Conservation (phyloP, 208 protist genomes). For the Leishmania tarentolae region DNA sequence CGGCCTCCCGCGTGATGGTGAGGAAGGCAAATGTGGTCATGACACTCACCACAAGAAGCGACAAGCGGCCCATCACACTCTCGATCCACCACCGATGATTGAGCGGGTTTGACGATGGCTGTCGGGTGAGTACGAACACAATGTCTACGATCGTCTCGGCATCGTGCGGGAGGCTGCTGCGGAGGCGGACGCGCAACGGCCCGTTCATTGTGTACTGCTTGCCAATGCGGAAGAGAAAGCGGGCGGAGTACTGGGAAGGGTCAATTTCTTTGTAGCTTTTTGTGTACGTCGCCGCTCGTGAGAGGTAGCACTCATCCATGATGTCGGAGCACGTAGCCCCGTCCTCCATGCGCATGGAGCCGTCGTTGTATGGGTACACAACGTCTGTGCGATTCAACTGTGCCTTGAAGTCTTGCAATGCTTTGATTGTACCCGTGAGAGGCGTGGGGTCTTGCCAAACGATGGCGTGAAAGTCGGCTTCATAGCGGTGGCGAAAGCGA, state of each 20-base stretch:
- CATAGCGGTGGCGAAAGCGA: slow-evolving; percentile 30
- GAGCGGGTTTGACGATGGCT: slow-evolving; percentile 18
- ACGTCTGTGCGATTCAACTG: slow-evolving; percentile 23
- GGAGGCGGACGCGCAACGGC: slow-evolving; percentile 19
- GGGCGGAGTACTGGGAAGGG: slow-evolving; percentile 18
- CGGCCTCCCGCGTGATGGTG: slow-evolving; percentile 13
- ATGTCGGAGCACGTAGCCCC: slow-evolving; percentile 28
- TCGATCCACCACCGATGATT: slow-evolving; percentile 34
- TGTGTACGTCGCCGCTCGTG: slow-evolving; percentile 25
- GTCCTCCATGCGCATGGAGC: slow-evolving; percentile 29
- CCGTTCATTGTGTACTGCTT: slow-evolving; percentile 28
- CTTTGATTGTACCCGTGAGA: slow-evolving; percentile 10
- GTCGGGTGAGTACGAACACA: slow-evolving; percentile 24
- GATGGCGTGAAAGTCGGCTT: slow-evolving; percentile 19
- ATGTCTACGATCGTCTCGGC: slow-evolving; percentile 24
- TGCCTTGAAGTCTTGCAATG: slow-evolving; percentile 21
- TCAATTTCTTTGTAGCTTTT: slow-evolving; percentile 33
- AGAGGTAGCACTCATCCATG: slow-evolving; percentile 34
- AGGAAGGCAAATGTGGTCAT: slow-evolving; percentile 22
- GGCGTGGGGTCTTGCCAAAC: slow-evolving; percentile 32
- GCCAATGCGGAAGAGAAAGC: slow-evolving; percentile 29
- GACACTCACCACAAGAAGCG: slow-evolving; percentile 12
- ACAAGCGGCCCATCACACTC: slow-evolving; percentile 16
- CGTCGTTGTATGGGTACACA: slow-evolving; percentile 8
- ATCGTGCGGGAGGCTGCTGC: slow-evolving; percentile 28